Conservation (phyloP, 2,329 filamentous ascomycete species). For the Leptographium lundbergii region DNA sequence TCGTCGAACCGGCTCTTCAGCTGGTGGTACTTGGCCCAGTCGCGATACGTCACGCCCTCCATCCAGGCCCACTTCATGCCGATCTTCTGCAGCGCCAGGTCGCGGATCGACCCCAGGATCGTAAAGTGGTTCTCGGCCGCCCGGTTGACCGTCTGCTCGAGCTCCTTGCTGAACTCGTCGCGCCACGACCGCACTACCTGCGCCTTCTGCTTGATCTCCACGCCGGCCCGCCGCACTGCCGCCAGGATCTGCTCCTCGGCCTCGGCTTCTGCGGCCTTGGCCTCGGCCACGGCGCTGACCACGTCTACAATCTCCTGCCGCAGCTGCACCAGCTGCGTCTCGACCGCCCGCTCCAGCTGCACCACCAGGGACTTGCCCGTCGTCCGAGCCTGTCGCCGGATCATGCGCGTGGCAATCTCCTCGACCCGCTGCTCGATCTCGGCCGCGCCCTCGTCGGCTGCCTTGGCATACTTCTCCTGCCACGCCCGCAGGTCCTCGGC, state of each 20-base stretch:
- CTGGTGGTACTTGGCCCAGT: constrained; percentile 91
- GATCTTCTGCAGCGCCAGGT: constrained; percentile 78
- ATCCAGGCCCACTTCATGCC: constrained; percentile 94
- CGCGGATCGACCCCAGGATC: constrained; percentile 70
- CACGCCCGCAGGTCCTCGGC: constrained; percentile 68
- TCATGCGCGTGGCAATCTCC: constrained; percentile 42
- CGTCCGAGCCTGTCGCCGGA: constrained; percentile 50
- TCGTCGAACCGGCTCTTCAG: constrained; percentile 71
- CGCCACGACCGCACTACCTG: constrained; percentile 69
- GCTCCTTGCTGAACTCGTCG: constrained; percentile 55
- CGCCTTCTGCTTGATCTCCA: constrained; percentile 63
- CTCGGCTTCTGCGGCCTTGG: constrained; percentile 20
- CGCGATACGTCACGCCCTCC: constrained; percentile 89
- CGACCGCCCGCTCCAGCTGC: constrained; percentile 55
- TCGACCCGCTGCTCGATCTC: constrained; percentile 60
- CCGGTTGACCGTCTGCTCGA: constrained; percentile 53
- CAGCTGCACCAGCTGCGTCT: constrained; percentile 49
- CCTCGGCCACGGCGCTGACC: constrained; percentile 37
- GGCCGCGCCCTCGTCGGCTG: constrained; percentile 64
- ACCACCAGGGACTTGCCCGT: constrained; percentile 55
- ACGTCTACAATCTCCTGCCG: constrained; percentile 52
- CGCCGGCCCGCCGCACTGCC: constrained; percentile 52
- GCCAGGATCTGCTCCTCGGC: constrained; percentile 28
- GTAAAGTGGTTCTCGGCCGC: constrained; percentile 71
- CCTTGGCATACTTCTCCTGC: constrained; percentile 78